Evolutionary conservation across 2,329 filamentous ascomycete species (phyloP), one percentile per base, ranked within the genome.

Genomic region (Clonostachys solani): DNA sequence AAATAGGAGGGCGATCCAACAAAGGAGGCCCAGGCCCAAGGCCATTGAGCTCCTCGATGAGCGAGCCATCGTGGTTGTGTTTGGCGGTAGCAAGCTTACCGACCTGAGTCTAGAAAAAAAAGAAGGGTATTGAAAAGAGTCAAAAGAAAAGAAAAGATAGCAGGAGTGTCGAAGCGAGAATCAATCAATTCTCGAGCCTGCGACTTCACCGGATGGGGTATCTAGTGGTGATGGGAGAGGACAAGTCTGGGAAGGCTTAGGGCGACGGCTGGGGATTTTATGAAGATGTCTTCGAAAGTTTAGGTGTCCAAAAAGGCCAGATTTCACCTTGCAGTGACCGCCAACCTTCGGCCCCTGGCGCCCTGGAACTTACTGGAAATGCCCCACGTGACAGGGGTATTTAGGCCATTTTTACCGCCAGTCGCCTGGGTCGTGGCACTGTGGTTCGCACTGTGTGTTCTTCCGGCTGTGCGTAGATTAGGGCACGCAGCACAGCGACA

Each of bases 1-100:
- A 62, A 99, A 89, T 56, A 97, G 83, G 55, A 96, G 83, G 66
- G 90, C 83, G 61, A 96, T 86, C 78, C 96, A 96, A 75, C 92
- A 86, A 71, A 96, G 77, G 67, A 94, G 74, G 81, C 90, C 91
- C 80, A 96, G 77, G 84, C 86, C 76, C 76, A 92, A 67, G 79
- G 83, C 79, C 81, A 86, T 76, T 73, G 81, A 77, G 75, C 80
- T 77, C 76, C 80, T 73, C 65, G 83, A 84, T 65, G 83, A 84
- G 62, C 71, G 69, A 71, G 74, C 72, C 75, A 78, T 78, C 57
- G 60, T 62, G 60, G 51, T 47, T 29, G 23, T 49, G 47, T 47
- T 55, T 53, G 48, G 43, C 49, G 44, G 48, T 50, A 45, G 51
- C 46, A 49, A 56, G 54, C 50, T 54, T 52, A 47, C 23, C 23